Evolutionary conservation across 345 rosid genomes (phyloP).

Genomic region (Orychophragmus violaceus): DNA sequence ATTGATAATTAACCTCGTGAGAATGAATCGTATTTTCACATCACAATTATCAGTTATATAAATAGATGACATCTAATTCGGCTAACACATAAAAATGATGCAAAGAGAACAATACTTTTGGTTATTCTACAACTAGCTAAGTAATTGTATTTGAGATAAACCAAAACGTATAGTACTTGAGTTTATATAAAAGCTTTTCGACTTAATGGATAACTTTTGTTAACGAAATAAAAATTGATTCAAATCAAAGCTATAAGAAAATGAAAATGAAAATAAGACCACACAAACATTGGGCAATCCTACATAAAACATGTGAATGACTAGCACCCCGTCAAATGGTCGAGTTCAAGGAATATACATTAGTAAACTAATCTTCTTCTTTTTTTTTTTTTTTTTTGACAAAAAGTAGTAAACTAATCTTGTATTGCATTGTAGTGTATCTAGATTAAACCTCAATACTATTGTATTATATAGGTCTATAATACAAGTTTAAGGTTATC

Average conservation of each 20-base stretch:
- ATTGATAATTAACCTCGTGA: no score
- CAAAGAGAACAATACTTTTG: background rate
- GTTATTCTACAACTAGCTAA: background rate
- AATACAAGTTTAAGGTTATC: background rate
- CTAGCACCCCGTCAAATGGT: background rate
- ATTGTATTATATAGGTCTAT: slow-evolving; percentile 6
- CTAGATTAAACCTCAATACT: background rate
- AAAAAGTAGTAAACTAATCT: no score
- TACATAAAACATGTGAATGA: background rate
- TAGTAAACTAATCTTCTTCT: background rate
- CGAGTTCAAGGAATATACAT: background rate
- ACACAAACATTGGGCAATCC: background rate
- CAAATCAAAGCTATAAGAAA: background rate
- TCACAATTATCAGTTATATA: no score
- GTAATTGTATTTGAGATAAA: background rate
- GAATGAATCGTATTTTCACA: no score
- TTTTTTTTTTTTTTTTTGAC: no score
- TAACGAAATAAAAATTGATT: background rate
- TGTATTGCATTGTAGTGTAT: background rate
- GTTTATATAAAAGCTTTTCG: background rate
- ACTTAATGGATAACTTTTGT: background rate
- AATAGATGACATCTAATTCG: background rate
- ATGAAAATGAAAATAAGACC: background rate
- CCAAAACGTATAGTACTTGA: background rate
- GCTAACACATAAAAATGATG: background rate